Base-by-base conservation (phyloP, 192 early-diverging fungal species). In the Umbelopsis isabellina region DNA sequence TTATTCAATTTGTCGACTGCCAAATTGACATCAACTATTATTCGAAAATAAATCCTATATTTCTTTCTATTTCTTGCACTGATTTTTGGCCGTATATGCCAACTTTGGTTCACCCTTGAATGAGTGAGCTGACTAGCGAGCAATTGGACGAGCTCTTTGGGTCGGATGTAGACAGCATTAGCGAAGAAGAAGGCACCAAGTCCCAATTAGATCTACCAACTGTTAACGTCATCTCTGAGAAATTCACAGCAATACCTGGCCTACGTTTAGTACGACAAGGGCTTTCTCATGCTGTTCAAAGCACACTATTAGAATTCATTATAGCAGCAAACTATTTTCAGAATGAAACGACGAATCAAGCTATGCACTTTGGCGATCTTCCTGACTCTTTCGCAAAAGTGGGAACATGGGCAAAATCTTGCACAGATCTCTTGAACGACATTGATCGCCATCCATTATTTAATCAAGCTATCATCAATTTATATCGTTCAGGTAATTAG, bases 401-500 rank as follows among this genome's bases (percentile, higher is more conserved):
- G 6, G 22, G 46, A 4, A 35, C 41, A 8, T 68, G 66, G 65
- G 41, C 68, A 37, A 46, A 37, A 21, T 9, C 46, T 21, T 12
- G 55, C 13, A 52, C 71, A 23, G 22, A 53, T 5, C 71, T 80
- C 49, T 65, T 85, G 0, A 20, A 45, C 45, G 69, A 77, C 47
- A 75, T 77, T 11, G 20, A 61, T 4, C 52, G 84, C 1, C 8
- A 37, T 22, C 84, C 84, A 5, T 50, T 85, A n/a, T 85, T 85
- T 58, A 80, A 85, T 73, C 84, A 85, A 65, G 81, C 80, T 11
- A 85, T 85, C 44, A 68, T 82, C 35, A 85, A 85, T 58, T 55
- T 83, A 5, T 85, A 85, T 66, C 61, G 69, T 20, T 78, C 66
- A 79, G 78, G 77, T 79, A 51, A 41, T 9, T 11, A n/a, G 18